A percentile compares a stretch with the other conserved stretches of the same genome.
Evolutionary conservation across 495 filamentous ascomycete genomes (phyloP).

Genomic region (Platismatia glauca): DNA sequence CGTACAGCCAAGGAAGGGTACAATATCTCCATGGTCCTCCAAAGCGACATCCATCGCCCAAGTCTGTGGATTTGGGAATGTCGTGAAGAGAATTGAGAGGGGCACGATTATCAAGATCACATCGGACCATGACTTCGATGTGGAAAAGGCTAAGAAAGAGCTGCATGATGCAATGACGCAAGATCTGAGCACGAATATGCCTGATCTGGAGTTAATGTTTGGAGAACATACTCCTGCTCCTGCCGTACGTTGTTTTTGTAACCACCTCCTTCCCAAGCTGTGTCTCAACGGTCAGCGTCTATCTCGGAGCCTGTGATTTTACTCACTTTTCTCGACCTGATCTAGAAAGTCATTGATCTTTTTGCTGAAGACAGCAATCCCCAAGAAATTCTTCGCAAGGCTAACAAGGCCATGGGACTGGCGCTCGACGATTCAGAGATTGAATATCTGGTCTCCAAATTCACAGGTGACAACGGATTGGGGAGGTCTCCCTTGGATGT

Average conservation of each 20-base stretch:
- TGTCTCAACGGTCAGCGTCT: background rate
- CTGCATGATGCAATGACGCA: slow-evolving; percentile 94
- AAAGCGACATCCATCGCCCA: slow-evolving; percentile 89
- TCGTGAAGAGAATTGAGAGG: slow-evolving; percentile 77
- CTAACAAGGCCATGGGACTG: slow-evolving; percentile 74
- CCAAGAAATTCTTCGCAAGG: slow-evolving; percentile 62
- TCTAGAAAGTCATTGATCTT: slow-evolving; percentile 61
- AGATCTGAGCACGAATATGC: slow-evolving; percentile 53
- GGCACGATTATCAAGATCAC: slow-evolving; percentile 62
- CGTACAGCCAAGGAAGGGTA: slow-evolving; percentile 67
- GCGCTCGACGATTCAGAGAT: slow-evolving; percentile 84
- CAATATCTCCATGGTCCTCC: slow-evolving; percentile 94
- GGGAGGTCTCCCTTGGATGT: slow-evolving; percentile 74
- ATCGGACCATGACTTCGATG: slow-evolving; percentile 42
- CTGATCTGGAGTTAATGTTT: slow-evolving; percentile 68
- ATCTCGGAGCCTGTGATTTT: background rate
- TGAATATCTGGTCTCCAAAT: slow-evolving; percentile 83
- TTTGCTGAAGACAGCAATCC: slow-evolving; percentile 52
- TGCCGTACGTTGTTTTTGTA: slow-evolving; percentile 11
- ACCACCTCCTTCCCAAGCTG: background rate
- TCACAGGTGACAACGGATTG: slow-evolving; percentile 58
- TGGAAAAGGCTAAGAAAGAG: slow-evolving; percentile 45
- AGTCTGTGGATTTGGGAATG: slow-evolving; percentile 71
- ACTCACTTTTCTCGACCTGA: slow-evolving; percentile 45
- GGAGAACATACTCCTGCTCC: slow-evolving; percentile 61